These are phyloP conservation scores for Orbilia javanica DNA, from an alignment of 2,329 filamentous ascomycete species.

Conservation along the genomic window DNA sequence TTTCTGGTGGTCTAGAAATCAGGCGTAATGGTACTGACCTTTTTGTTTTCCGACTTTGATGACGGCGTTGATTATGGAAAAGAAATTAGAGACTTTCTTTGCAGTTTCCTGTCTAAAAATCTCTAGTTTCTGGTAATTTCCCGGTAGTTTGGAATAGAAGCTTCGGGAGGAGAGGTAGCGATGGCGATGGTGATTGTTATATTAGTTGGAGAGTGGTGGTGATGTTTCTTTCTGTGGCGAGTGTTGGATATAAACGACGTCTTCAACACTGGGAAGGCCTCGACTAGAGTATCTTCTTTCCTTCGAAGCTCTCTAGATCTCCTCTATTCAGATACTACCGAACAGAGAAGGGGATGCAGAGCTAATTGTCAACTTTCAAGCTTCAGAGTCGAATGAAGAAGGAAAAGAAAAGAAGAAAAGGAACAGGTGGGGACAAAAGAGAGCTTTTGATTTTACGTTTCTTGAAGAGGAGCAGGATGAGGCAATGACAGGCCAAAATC, in stretches of 20 bases:
- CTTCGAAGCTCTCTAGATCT: constrained; percentile 10
- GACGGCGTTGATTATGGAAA: background rate
- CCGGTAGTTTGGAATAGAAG: background rate
- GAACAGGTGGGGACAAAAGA: background rate
- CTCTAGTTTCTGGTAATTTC: constrained; percentile 17
- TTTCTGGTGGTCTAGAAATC: background rate
- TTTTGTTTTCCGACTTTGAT: background rate
- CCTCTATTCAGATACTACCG: background rate
- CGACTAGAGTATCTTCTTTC: background rate
- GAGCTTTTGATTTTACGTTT: background rate
- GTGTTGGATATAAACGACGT: constrained; percentile 48
- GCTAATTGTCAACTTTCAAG: background rate
- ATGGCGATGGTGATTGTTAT: background rate
- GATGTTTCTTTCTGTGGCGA: constrained; percentile 26
- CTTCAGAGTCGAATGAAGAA: constrained; percentile 8
- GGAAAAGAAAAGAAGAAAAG: background rate
- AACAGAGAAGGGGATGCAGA: background rate
- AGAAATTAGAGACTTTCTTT: constrained; percentile 5
- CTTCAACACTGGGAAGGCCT: constrained; percentile 38
- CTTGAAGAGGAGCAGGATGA: constrained; percentile 10
- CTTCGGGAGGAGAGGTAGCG: background rate
- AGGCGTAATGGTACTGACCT: constrained; percentile 30
- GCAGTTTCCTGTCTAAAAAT: constrained; percentile 53
- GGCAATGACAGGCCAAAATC: constrained; percentile 29
- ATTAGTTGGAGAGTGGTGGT: constrained; percentile 16